These are phyloP conservation scores for Hyaloperonospora brassicae DNA, from an alignment of 352 stramenopile species.

Conservation along the genomic window DNA sequence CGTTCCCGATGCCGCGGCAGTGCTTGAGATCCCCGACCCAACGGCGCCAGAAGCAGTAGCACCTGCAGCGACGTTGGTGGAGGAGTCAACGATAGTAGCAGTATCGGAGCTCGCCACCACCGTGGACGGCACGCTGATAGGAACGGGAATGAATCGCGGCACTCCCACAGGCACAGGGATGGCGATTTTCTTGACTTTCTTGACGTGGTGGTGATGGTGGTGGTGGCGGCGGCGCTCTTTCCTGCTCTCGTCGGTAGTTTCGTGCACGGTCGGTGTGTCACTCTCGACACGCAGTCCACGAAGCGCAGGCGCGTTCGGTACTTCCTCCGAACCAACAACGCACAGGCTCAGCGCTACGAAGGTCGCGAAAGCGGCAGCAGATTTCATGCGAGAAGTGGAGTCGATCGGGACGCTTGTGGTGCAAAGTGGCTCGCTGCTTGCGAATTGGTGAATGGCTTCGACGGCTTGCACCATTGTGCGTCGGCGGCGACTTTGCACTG, in stretches of 20 bases:
- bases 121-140: slow-evolving; percentile 16
- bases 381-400: too few relatives aligned
- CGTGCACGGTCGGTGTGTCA: too few relatives aligned
- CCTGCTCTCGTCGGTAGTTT: background rate
- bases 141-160: slow-evolving; percentile 23
- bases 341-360: too few relatives aligned
- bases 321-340: too few relatives aligned
- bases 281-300: too few relatives aligned
- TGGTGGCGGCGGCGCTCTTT: slow-evolving; percentile 16
- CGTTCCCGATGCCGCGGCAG: background rate
- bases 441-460: too few relatives aligned
- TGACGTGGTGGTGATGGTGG: slow-evolving; percentile 2
- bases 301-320: too few relatives aligned
- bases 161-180: slow-evolving; percentile 25
- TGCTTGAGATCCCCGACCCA: background rate
- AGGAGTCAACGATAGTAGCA: slow-evolving; percentile 12
- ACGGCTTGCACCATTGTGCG: too few relatives aligned
- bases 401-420: too few relatives aligned
- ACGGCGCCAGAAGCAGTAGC: slow-evolving; percentile 5
- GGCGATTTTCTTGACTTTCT: slow-evolving; percentile 33
- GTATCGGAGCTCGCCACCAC: slow-evolving; percentile 21
- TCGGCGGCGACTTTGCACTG: too few relatives aligned
- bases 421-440: too few relatives aligned
- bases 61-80: background rate
- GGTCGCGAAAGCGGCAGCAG: too few relatives aligned